Evolutionary conservation across 2,329 filamentous ascomycete genomes (phyloP).

Genomic region (Colletotrichum australisinense): DNA sequence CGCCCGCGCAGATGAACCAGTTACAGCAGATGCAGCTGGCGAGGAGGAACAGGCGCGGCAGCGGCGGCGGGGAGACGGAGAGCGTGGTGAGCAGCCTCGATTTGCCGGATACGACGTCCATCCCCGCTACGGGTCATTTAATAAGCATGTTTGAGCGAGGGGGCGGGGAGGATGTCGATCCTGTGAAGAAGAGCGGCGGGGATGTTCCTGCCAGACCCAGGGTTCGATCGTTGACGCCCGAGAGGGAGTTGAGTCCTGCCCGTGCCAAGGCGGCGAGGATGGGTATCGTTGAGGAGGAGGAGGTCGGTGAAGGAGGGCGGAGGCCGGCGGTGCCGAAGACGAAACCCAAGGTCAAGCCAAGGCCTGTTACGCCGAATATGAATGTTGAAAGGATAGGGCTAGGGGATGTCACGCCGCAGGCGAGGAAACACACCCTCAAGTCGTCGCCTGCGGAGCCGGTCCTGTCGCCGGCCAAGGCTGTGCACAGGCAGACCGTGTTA

Average conservation of each 20-base stretch:
- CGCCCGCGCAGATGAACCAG: slow-evolving; percentile 31
- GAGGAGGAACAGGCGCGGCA: slow-evolving; percentile 42
- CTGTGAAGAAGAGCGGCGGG: slow-evolving; percentile 46
- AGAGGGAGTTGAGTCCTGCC: slow-evolving; percentile 42
- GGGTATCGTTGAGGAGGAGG: slow-evolving; percentile 11
- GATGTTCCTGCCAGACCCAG: slow-evolving; percentile 35
- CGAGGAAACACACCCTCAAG: neutral
- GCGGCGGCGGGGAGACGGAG: slow-evolving; percentile 40
- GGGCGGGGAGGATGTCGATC: slow-evolving; percentile 42
- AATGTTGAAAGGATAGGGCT: neutral
- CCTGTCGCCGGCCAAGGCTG: neutral
- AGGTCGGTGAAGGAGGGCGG: neutral
- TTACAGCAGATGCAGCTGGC: slow-evolving; percentile 27
- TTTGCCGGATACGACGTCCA: slow-evolving; percentile 65
- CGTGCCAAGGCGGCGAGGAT: slow-evolving; percentile 26
- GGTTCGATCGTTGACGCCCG: slow-evolving; percentile 46
- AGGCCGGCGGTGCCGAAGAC: slow-evolving; percentile 37
- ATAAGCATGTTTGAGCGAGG: slow-evolving; percentile 74
- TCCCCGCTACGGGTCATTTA: slow-evolving; percentile 71
- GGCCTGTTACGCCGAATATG: slow-evolving; percentile 23
- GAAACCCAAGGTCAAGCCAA: slow-evolving; percentile 41
- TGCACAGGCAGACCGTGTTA: neutral
- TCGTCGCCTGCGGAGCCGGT: neutral
- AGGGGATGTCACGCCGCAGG: neutral
- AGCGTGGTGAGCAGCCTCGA: slow-evolving; percentile 48